A percentile compares a stretch with the other conserved stretches of the same genome.
phyloP scores from a whole-genome alignment of 257 asterid species.

The Przewalskia tangutica region DNA sequence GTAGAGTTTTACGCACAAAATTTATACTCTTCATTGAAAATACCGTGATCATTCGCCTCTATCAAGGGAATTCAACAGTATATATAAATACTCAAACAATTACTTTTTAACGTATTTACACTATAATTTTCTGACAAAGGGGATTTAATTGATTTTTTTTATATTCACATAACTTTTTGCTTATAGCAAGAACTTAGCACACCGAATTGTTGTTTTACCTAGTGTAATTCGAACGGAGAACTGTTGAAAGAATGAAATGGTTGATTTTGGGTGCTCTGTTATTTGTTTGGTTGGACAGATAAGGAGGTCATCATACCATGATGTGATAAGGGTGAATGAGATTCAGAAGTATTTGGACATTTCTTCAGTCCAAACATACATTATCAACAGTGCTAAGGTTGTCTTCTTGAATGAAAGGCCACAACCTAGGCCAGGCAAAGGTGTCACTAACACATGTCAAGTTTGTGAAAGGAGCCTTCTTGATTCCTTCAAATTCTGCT shows the following conservation, averaged over 20 bases:
- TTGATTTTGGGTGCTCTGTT: neutral
- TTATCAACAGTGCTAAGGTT: constrained; percentile 67
- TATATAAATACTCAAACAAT: neutral
- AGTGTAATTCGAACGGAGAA: too few species aligned
- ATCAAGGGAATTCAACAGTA: neutral
- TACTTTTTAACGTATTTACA: neutral
- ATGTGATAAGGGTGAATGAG: constrained; percentile 63
- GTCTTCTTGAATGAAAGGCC: constrained; percentile 66
- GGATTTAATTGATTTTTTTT: neutral
- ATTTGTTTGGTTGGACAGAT: constrained; percentile 27
- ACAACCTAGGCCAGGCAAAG: constrained; percentile 62
- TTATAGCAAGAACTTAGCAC: neutral
- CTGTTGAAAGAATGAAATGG: neutral
- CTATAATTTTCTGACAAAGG: neutral
- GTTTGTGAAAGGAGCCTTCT: constrained; percentile 70
- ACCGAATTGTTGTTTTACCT: too few species aligned
- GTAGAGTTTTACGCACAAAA: neutral
- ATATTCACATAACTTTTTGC: neutral
- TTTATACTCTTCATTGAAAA: neutral
- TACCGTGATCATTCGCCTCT: neutral
- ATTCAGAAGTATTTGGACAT: constrained; percentile 61
- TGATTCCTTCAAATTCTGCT: constrained; percentile 59
- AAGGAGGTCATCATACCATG: constrained; percentile 68
- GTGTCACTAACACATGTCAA: constrained; percentile 49
- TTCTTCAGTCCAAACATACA: constrained; percentile 53